Evolutionary conservation across 2,329 filamentous ascomycete genomes (phyloP).

Genomic region (Xylariales sp.): DNA sequence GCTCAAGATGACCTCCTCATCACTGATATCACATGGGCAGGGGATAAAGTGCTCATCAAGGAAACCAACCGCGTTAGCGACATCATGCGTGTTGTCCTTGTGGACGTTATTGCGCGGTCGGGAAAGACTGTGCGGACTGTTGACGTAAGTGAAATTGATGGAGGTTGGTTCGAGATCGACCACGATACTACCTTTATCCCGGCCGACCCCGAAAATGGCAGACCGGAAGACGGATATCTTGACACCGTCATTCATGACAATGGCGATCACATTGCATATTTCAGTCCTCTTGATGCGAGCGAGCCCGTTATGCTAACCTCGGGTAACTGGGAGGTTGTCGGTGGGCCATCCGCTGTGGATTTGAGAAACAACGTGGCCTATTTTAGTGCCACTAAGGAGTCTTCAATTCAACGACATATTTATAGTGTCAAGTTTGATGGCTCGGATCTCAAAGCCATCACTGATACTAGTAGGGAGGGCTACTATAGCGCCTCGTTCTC

Average conservation of each 20-base stretch:
- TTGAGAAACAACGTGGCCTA: conserved; percentile 89
- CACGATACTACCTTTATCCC: conserved; percentile 88
- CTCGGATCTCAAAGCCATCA: conserved; percentile 76
- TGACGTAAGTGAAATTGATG: conserved; percentile 86
- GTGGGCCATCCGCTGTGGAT: conserved; percentile 86
- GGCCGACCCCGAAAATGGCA: conserved; percentile 79
- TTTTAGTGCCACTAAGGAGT: conserved; percentile 87
- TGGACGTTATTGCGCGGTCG: conserved; percentile 79
- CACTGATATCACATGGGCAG: conserved; percentile 92
- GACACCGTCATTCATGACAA: conserved; percentile 89
- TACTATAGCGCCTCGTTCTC: conserved; percentile 91
- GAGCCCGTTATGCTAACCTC: conserved; percentile 88
- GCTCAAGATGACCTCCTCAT: conserved; percentile 85
- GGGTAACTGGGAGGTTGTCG: conserved; percentile 91
- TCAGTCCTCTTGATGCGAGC: conserved; percentile 84
- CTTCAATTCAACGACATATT: conserved; percentile 88
- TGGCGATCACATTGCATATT: conserved; percentile 93
- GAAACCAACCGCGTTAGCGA: conserved; percentile 96
- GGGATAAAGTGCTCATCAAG: conserved; percentile 84
- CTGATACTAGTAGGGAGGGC: conserved; percentile 76
- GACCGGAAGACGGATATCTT: conserved; percentile 88
- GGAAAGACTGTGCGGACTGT: conserved; percentile 83
- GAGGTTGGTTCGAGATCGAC: conserved; percentile 96
- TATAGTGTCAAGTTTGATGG: conserved; percentile 91
- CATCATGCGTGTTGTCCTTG: conserved; percentile 84